Base-by-base conservation (phyloP, 1,284 basidiomycete genomes). In the Cronartium ribicola region DNA sequence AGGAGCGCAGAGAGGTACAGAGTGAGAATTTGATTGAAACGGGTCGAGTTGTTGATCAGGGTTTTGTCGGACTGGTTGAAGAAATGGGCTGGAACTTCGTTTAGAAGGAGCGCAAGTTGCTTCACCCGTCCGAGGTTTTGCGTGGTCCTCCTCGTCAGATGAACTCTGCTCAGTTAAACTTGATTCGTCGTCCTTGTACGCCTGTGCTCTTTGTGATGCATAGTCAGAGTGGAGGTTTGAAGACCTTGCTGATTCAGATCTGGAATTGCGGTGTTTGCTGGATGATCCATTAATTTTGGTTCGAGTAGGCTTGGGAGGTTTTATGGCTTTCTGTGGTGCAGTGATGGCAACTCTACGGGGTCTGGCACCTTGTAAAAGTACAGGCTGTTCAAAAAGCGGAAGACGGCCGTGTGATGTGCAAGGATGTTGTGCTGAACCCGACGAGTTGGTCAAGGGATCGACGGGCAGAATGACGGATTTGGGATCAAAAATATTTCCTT, bases 131-230 rank as follows among this genome's bases (percentile, higher is more conserved):
- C n/a, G n/a, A 6, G 11, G 29, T 20, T 20, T 55, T 8, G 51
- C n/a, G n/a, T n/a, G 51, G 44, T 40, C 63, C 20, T 65, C 71
- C 20, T 74, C 71, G 37, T 74, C 71, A 2, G 71, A 74, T 13
- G 71, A 74, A 51, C 71, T 74, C 61, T 74, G 71, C 41, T 74
- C 71, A 17, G 71, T 74, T 40, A 74, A 17, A 55, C 71, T 74
- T 14, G 71, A 74, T 74, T 74, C 71, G 4, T 66, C 71, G 48
- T 74, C 71, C 44, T 74, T 74, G 40, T 61, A 74, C 5, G 40
- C 67, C 22, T 40, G 39, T 43, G 10, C 39, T 43, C n/a, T 40
- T 17, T 65, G n/a, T 20, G 41, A 41, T 44, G 36, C 17, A 44
- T 0, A 22, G 39, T 62, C 60, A 37, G 29, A 14, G n/a, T 36